Evolutionary conservation across 2,329 filamentous ascomycete species (phyloP).

Genomic region (Talaromyces sp.): DNA sequence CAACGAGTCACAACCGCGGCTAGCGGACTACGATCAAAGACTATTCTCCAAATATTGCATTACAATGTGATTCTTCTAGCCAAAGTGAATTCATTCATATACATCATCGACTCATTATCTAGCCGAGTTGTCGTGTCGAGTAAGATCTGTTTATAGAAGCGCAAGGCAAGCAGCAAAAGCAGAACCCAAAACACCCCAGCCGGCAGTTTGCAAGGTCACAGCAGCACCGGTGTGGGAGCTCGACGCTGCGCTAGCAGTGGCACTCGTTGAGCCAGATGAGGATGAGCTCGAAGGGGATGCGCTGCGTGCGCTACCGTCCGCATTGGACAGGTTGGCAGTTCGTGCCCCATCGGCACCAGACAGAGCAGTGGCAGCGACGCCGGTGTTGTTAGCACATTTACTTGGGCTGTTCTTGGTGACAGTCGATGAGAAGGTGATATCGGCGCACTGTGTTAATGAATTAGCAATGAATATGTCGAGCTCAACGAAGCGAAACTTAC

Average conservation of each 20-base stretch:
- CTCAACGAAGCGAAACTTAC: constrained; percentile 32
- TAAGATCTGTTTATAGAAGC: constrained; percentile 23
- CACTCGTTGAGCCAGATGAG: constrained; percentile 3
- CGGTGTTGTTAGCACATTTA: constrained; percentile 56
- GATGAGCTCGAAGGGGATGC: constrained; percentile 14
- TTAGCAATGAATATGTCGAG: not conserved
- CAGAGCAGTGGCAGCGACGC: constrained; percentile 46
- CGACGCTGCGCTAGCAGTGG: constrained; percentile 16
- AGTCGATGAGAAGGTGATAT: constrained; percentile 60
- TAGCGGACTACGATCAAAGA: too few species aligned
- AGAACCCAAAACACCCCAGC: constrained; percentile 35
- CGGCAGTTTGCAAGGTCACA: constrained; percentile 29
- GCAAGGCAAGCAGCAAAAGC: constrained; percentile 30
- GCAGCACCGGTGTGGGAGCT: constrained; percentile 30
- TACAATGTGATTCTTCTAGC: too few species aligned
- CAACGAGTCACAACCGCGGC: too few species aligned
- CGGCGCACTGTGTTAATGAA: constrained; percentile 55
- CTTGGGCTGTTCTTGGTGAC: constrained; percentile 41
- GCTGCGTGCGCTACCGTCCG: constrained; percentile 29
- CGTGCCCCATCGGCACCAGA: constrained; percentile 31
- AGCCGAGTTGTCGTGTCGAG: not conserved
- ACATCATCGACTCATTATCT: not conserved
- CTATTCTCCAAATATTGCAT: too few species aligned
- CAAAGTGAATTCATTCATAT: not conserved
- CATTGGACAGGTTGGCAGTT: constrained; percentile 43